Conservation (phyloP, 768 basidiomycete species). For the Hericium rajendrae region DNA sequence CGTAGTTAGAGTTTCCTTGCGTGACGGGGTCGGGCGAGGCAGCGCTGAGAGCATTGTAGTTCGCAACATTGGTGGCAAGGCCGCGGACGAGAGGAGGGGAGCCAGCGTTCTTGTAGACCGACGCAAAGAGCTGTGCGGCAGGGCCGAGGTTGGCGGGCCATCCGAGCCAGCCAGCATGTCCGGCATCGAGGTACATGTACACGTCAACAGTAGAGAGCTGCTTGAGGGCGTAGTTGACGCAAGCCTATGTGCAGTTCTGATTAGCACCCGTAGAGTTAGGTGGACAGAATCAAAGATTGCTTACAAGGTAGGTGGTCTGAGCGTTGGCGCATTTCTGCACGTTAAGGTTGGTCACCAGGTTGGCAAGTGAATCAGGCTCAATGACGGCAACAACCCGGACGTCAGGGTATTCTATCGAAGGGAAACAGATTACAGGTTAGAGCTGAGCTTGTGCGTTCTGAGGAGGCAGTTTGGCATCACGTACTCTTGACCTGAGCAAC, state of each 20-base stretch:
- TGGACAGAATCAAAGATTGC: background rate
- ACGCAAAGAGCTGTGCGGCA: slow-evolving; percentile 44
- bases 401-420: slow-evolving; percentile 36
- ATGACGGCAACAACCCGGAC: slow-evolving; percentile 57
- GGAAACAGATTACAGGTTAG: background rate
- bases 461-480: slow-evolving; percentile 5
- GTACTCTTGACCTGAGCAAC: slow-evolving; percentile 45
- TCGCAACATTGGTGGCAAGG: slow-evolving; percentile 39
- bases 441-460: too few relatives aligned
- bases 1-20: slow-evolving; percentile 49
- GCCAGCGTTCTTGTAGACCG: slow-evolving; percentile 40
- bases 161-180: slow-evolving; percentile 52
- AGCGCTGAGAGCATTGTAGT: slow-evolving; percentile 31
- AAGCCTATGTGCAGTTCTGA: slow-evolving; percentile 22
- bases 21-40: slow-evolving; percentile 51
- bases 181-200: slow-evolving; percentile 54
- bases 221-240: slow-evolving; percentile 47
- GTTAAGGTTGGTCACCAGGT: slow-evolving; percentile 59
- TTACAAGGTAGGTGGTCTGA: slow-evolving; percentile 40
- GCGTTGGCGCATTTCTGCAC: slow-evolving; percentile 47
- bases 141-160: slow-evolving; percentile 57
- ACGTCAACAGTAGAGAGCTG: slow-evolving; percentile 46
- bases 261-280: background rate
- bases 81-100: slow-evolving; percentile 51
- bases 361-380: slow-evolving; percentile 60